phyloP scores from a whole-genome alignment of 108 stramenopile species.

The Nitzschia inconspicua region DNA sequence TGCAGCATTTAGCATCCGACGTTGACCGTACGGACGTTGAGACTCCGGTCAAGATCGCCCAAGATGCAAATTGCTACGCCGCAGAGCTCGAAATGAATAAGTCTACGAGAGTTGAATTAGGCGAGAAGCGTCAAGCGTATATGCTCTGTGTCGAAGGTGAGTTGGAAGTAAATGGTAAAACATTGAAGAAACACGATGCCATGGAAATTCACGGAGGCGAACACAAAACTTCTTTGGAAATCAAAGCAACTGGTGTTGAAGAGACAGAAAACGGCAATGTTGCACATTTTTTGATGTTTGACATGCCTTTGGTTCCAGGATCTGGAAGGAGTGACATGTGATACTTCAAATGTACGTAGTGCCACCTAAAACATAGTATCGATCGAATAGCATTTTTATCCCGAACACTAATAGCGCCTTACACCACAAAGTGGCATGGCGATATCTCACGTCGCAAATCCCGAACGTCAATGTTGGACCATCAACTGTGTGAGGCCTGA shows the following conservation, averaged over 20 bases:
- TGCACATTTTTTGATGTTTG: constrained; percentile 54
- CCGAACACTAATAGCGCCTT: too few relatives aligned
- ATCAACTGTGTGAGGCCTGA: too few relatives aligned
- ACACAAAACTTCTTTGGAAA: too few relatives aligned
- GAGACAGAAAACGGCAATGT: constrained; percentile 39
- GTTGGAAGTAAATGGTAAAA: constrained; percentile 38
- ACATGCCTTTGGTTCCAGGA: constrained; percentile 29
- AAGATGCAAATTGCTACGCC: constrained; percentile 64
- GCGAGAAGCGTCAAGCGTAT: constrained; percentile 60
- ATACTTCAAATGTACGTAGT: too few relatives aligned
- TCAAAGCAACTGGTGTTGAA: constrained; percentile 36
- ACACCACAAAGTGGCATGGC: too few relatives aligned
- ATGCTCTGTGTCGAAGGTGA: constrained; percentile 70
- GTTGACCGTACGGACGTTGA: constrained; percentile 8
- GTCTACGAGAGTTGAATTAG: constrained; percentile 21
- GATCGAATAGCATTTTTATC: too few relatives aligned
- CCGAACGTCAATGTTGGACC: too few relatives aligned
- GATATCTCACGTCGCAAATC: too few relatives aligned
- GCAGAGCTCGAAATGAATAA: constrained; percentile 53
- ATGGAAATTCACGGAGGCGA: constrained; percentile 38
- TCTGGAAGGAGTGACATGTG: constrained; percentile 44
- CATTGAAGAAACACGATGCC: constrained; percentile 48
- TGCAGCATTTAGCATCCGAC: constrained; percentile 64
- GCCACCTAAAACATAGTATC: too few relatives aligned
- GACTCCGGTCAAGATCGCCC: constrained; percentile 62